A percentile compares a stretch with the other conserved stretches of the same genome.
These are phyloP conservation scores for Pythium vanterpoolii DNA, from an alignment of 352 stramenopile species.

Conservation along the genomic window DNA sequence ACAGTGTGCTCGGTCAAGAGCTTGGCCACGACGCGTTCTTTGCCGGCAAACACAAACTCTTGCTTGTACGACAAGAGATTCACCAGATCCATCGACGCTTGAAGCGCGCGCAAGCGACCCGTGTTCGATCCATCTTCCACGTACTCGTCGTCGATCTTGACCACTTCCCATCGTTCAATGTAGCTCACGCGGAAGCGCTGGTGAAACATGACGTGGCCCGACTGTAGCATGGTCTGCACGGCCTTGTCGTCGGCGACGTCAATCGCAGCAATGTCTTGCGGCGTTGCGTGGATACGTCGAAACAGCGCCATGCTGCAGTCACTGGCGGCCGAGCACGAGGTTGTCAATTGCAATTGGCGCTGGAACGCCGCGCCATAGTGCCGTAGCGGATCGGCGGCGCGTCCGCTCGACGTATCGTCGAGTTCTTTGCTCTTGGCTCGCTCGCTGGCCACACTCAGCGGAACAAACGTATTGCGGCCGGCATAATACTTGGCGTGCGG, in stretches of 20 bases:
- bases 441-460: background rate
- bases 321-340: background rate
- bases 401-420: background rate
- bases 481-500: conserved; percentile 19
- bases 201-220: conserved; percentile 59
- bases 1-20: conserved; percentile 79
- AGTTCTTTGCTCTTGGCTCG: background rate
- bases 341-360: conserved; percentile 1
- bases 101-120: conserved; percentile 38
- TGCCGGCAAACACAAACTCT: conserved; percentile 75
- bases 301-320: conserved; percentile 8
- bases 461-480: conserved; percentile 14
- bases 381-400: conserved; percentile 12
- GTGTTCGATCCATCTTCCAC: conserved; percentile 41
- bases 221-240: conserved; percentile 47
- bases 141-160: conserved; percentile 51
- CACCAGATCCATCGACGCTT: conserved; percentile 82
- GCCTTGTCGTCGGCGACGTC: conserved; percentile 50
- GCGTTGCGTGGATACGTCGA: conserved; percentile 5
- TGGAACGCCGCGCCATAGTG: conserved; percentile 19
- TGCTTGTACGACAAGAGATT: conserved; percentile 86
- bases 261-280: conserved; percentile 21
- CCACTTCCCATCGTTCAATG: conserved; percentile 70
- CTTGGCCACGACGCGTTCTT: conserved; percentile 68
- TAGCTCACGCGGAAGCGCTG: conserved; percentile 77